These are phyloP conservation scores for Ceratocystis smalleyi DNA, from an alignment of 2,329 filamentous ascomycete genomes.

Conservation along the genomic window DNA sequence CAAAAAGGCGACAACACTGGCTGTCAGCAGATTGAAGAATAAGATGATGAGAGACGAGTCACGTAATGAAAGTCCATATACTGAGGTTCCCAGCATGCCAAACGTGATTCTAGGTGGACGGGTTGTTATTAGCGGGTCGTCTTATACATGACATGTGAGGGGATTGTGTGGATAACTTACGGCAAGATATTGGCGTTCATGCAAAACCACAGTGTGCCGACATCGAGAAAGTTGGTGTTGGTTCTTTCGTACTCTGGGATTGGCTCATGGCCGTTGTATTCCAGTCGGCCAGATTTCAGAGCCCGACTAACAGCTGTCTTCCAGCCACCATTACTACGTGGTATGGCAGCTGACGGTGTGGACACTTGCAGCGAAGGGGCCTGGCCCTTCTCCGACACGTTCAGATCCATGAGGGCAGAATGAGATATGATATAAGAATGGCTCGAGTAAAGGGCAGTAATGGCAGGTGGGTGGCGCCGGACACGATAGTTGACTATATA, in stretches of 20 bases:
- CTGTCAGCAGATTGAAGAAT: slow-evolving; percentile 45
- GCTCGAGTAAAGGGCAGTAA: no score
- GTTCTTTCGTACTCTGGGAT: slow-evolving; percentile 29
- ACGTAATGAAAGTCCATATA: slow-evolving; percentile 39
- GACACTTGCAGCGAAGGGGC: not conserved
- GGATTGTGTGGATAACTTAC: slow-evolving; percentile 21
- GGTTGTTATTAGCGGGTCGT: no score
- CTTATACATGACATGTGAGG: not conserved
- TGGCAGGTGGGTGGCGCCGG: not conserved
- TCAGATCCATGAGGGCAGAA: not conserved
- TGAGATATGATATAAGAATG: not conserved
- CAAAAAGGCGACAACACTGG: slow-evolving; percentile 39
- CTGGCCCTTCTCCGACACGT: not conserved
- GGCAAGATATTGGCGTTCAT: slow-evolving; percentile 34
- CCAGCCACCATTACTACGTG: not conserved
- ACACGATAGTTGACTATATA: not conserved
- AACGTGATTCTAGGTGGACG: slow-evolving; percentile 37
- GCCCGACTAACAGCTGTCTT: not conserved
- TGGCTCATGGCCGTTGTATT: slow-evolving; percentile 22
- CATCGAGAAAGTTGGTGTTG: slow-evolving; percentile 28
- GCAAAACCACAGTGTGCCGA: slow-evolving; percentile 35
- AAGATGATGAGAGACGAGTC: slow-evolving; percentile 44
- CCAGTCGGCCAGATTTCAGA: not conserved
- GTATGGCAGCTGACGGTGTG: not conserved
- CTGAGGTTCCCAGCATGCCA: slow-evolving; percentile 42